phyloP scores from a whole-genome alignment of 2,329 filamentous ascomycete genomes.

The Fusarium coicis region DNA sequence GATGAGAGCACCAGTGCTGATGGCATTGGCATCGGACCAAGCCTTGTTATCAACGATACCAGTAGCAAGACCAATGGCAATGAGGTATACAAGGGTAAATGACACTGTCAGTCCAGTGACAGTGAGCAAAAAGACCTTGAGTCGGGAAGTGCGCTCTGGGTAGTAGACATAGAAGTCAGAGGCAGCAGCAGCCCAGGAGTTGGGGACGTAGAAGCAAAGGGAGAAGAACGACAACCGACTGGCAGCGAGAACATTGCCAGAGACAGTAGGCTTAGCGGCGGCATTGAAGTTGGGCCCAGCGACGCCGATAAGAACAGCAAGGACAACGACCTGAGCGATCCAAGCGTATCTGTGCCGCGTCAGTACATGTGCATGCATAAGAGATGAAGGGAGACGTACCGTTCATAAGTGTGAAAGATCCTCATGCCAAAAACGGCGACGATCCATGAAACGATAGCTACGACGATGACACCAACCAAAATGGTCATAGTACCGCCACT shows the following conservation, averaged over 20 bases:
- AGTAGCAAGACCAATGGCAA: conserved; percentile 63
- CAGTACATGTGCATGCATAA: not conserved
- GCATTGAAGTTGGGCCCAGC: conserved; percentile 68
- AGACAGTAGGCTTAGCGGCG: conserved; percentile 69
- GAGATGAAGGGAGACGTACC: conserved; percentile 15
- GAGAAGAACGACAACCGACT: conserved; percentile 73
- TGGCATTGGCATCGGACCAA: conserved; percentile 63
- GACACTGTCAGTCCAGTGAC: conserved; percentile 70
- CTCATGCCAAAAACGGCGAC: conserved; percentile 70
- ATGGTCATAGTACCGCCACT: conserved; percentile 73
- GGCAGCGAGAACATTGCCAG: conserved; percentile 74
- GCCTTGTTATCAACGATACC: conserved; percentile 60
- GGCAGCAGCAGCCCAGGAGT: conserved; percentile 75
- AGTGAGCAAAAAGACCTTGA: conserved; percentile 75
- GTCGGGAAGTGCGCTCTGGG: conserved; percentile 67
- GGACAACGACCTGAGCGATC: conserved; percentile 77
- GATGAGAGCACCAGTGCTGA: conserved; percentile 66
- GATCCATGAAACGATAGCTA: conserved; percentile 77
- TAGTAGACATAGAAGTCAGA: conserved; percentile 87
- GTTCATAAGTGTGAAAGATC: conserved; percentile 78
- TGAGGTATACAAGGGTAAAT: conserved; percentile 76
- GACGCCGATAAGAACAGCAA: conserved; percentile 78
- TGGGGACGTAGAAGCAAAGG: conserved; percentile 66
- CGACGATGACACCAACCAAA: conserved; percentile 79
- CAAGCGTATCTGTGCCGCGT: conserved; percentile 45